Conservation (phyloP, 805 yeast genomes). For the Metschnikowia reukaufii region DNA sequence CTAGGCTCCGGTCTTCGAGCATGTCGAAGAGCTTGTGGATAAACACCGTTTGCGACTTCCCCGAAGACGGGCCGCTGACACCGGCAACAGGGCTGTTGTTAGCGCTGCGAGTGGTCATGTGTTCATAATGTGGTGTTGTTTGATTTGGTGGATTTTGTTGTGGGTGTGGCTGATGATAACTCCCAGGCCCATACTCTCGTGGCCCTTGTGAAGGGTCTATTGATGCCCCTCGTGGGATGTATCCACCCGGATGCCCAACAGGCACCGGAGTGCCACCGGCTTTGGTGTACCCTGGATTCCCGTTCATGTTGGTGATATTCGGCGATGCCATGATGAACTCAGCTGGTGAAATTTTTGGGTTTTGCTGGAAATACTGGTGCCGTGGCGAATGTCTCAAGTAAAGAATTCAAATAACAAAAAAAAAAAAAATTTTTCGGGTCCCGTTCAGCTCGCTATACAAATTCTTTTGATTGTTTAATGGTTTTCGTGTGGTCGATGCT, state of each 20-base stretch:
- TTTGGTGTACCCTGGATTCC: slow-evolving; percentile 2
- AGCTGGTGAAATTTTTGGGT: too few species aligned
- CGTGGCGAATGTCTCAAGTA: not conserved
- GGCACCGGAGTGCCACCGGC: not conserved
- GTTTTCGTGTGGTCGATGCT: not conserved
- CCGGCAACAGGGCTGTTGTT: slow-evolving; percentile 14
- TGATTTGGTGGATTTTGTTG: not conserved
- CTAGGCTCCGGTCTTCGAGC: slow-evolving; percentile 74
- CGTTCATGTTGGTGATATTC: slow-evolving; percentile 3
- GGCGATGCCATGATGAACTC: not conserved
- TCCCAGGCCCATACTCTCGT: slow-evolving; percentile 1
- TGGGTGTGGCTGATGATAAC: not conserved
- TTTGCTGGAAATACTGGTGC: not conserved
- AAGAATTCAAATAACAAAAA: not conserved
- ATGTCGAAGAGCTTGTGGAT: slow-evolving; percentile 88
- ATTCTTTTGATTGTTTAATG: not conserved
- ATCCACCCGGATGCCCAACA: slow-evolving; percentile 3
- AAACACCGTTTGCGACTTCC: slow-evolving; percentile 52
- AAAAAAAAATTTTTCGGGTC: too few species aligned
- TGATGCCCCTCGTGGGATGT: slow-evolving; percentile 8
- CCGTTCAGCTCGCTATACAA: too few species aligned
- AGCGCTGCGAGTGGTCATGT: slow-evolving; percentile 6
- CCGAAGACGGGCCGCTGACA: slow-evolving; percentile 9
- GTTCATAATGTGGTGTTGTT: slow-evolving; percentile 7
- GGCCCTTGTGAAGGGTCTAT: slow-evolving; percentile 5